Evolutionary conservation across 192 early-diverging fungal genomes (phyloP).

Genomic region (Backusella mclennaniae): DNA sequence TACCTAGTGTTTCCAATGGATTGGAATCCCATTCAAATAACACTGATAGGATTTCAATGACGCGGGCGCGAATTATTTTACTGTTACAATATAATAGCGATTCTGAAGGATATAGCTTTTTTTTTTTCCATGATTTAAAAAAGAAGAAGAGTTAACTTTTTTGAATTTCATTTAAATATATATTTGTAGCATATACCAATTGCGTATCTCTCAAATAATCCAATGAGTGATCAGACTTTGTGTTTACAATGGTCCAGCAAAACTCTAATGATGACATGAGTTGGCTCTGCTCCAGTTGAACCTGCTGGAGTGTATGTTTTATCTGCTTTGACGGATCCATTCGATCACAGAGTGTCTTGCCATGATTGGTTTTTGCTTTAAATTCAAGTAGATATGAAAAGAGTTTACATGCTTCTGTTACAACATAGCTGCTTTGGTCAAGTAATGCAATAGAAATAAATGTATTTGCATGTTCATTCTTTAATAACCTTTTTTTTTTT

Average conservation of each 20-base stretch:
- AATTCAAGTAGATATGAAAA: slow-evolving; percentile 41
- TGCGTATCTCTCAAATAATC: slow-evolving; percentile 40
- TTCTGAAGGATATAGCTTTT: slow-evolving; percentile 30
- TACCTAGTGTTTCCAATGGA: slow-evolving; percentile 23
- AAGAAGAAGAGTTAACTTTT: background rate
- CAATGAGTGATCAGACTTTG: slow-evolving; percentile 25
- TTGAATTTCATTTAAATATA: background rate
- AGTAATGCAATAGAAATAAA: slow-evolving; percentile 37
- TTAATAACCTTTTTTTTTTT: slow-evolving; percentile 32
- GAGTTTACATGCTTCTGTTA: slow-evolving; percentile 42
- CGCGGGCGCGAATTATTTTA: slow-evolving; percentile 38
- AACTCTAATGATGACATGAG: slow-evolving; percentile 47
- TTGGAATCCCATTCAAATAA: slow-evolving; percentile 39
- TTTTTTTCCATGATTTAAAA: background rate
- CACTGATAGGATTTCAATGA: slow-evolving; percentile 44
- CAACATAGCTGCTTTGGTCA: slow-evolving; percentile 48
- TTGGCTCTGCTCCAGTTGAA: slow-evolving; percentile 24
- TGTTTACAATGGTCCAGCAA: slow-evolving; percentile 40
- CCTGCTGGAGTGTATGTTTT: slow-evolving; percentile 28
- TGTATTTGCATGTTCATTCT: slow-evolving; percentile 28
- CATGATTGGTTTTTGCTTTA: slow-evolving; percentile 10
- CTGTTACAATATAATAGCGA: slow-evolving; percentile 22
- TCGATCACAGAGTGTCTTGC: slow-evolving; percentile 29
- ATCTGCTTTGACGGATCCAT: slow-evolving; percentile 40
- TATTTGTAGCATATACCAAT: slow-evolving; percentile 31